phyloP scores from a whole-genome alignment of 2,329 filamentous ascomycete species.

The Ascocoryne sarcoides region DNA sequence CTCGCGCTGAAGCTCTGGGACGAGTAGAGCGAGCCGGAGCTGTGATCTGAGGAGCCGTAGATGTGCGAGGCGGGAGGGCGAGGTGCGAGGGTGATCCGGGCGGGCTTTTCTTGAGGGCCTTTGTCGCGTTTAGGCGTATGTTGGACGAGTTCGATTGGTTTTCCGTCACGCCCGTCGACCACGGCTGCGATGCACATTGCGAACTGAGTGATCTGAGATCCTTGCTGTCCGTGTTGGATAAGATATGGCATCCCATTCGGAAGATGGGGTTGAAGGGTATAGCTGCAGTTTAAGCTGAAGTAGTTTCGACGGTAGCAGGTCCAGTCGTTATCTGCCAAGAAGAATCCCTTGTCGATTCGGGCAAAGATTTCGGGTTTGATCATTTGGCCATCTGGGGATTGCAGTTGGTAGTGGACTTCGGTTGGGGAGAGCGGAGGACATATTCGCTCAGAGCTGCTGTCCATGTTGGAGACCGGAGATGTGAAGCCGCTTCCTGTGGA shows the following conservation, averaged over 20 bases:
- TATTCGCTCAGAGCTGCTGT: conserved; percentile 13
- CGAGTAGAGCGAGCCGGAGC: conserved; percentile 15
- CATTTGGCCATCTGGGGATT: conserved; percentile 38
- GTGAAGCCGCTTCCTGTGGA: conserved; percentile 27
- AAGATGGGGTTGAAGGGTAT: conserved; percentile 42
- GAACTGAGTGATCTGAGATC: conserved; percentile 43
- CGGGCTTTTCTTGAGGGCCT: conserved; percentile 56
- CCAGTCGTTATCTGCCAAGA: conserved; percentile 57
- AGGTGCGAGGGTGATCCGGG: conserved; percentile 33
- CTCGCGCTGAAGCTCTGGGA: conserved; percentile 15
- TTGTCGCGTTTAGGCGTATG: conserved; percentile 68
- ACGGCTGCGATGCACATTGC: conserved; percentile 60
- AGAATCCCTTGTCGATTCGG: conserved; percentile 65
- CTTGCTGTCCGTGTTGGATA: conserved; percentile 17
- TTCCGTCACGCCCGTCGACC: conserved; percentile 52
- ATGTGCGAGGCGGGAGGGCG: conserved; percentile 20
- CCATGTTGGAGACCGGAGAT: conserved; percentile 28
- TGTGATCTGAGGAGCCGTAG: conserved; percentile 12
- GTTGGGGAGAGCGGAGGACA: conserved; percentile 31
- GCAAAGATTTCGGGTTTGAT: conserved; percentile 55
- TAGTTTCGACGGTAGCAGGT: conserved; percentile 69
- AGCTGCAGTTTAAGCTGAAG: conserved; percentile 58
- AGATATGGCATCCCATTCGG: conserved; percentile 34
- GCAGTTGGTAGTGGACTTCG: conserved; percentile 38
- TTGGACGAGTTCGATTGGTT: conserved; percentile 63